A percentile compares a stretch with the other conserved stretches of the same genome.
Conservation (phyloP, 352 stramenopile genomes). For the Phytopythium cucurbitacearum region DNA sequence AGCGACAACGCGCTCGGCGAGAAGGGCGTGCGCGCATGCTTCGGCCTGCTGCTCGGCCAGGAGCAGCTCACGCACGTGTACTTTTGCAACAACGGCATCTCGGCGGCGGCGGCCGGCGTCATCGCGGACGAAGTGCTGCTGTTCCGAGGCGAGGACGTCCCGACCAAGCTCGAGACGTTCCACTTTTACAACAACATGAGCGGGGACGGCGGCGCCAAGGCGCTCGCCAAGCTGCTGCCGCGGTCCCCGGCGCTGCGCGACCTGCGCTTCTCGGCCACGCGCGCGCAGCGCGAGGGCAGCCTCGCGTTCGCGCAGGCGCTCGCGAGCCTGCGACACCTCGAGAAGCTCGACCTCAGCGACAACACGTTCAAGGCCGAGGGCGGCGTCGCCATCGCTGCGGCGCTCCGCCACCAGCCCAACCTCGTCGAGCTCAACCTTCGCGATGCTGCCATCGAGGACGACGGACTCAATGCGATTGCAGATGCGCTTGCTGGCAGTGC, state of each 20-base stretch:
- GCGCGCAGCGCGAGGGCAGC: conserved; percentile 82
- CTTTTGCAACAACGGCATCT: conserved; percentile 96
- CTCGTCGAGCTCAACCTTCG: conserved; percentile 88
- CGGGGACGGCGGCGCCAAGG: conserved; percentile 88
- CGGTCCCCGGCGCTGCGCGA: conserved; percentile 84
- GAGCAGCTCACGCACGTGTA: conserved; percentile 81
- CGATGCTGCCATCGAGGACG: conserved; percentile 89
- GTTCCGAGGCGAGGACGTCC: conserved; percentile 54
- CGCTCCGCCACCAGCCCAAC: conserved; percentile 59
- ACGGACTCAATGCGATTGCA: conserved; percentile 82
- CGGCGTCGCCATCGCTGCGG: conserved; percentile 77
- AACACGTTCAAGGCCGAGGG: conserved; percentile 92
- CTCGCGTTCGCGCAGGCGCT: conserved; percentile 85
- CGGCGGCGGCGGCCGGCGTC: conserved; percentile 78
- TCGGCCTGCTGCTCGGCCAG: conserved; percentile 77
- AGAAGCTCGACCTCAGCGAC: conserved; percentile 91
- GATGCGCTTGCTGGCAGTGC: conserved; percentile 43
- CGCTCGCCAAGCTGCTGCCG: conserved; percentile 83
- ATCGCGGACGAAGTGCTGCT: conserved; percentile 87
- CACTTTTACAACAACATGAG: conserved; percentile 99
- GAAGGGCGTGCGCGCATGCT: conserved; percentile 91
- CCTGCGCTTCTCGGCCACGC: conserved; percentile 92
- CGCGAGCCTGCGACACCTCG: conserved; percentile 54
- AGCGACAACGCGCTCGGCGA: conserved; percentile 95
- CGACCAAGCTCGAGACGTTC: conserved; percentile 88